Base-by-base conservation (phyloP, 1,139 yeast species). In the Tardiomyces blankii region DNA sequence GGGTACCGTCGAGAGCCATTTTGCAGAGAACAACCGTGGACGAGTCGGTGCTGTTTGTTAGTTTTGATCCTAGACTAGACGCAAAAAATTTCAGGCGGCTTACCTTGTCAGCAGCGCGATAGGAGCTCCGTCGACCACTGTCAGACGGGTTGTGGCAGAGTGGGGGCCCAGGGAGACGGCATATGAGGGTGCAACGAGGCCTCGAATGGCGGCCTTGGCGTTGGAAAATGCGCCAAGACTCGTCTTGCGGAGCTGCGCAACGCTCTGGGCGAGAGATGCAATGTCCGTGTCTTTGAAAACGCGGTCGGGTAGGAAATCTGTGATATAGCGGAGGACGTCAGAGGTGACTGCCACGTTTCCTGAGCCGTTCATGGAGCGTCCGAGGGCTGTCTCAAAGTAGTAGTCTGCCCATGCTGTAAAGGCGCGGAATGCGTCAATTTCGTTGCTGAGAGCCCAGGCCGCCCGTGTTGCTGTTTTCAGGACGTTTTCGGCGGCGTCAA, bases 391-490 rank as follows among this genome's bases (percentile, higher is more conserved):
- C 40, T 14, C 27, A 27, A 11, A 38, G n/a, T 13, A 18, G 42
- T 18, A 30, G 21, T 25, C 44, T 18, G 42, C 38, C 63, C 63
- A 80, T 3, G 66, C 61, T 16, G 77, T 60, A 51, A 76, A 79
- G 38, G 73, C 66, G 43, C 69, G 70, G 60, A 78, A 80, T 35
- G 69, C 58, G 39, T 67, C 67, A 50, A 74, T 78, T 49, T 80
- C 85, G 33, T 71, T 70, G 52, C 75, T 74, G 19, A 77, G 53
- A 32, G 67, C 70, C 71, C 78, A 67, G 38, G 78, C 66, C 27
- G 68, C 62, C 21, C 61, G 61, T 54, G 73, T 73, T 2, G 70
- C 56, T 12, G 53, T 42, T 49, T 70, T 68, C 27, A 78, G 52
- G 16, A 71, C 44, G 1, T 46, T 45, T 35, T 72, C 63, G 0